phyloP scores from a whole-genome alignment of 257 asterid species.

The Haberlea rhodopensis region DNA sequence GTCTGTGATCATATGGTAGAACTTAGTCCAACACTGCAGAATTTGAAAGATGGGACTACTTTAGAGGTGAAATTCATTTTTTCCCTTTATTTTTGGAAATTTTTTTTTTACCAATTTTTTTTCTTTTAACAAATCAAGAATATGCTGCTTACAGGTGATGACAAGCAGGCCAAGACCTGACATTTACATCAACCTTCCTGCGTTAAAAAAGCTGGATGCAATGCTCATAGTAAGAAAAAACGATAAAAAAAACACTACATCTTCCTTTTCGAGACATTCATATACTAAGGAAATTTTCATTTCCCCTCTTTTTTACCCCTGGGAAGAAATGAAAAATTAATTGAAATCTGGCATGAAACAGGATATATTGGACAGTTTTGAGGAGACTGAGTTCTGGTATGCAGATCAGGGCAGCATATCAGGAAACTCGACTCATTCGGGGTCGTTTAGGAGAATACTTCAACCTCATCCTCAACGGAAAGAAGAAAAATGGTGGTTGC shows the following conservation, averaged over 20 bases:
- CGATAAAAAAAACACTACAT: not conserved
- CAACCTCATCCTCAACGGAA: conserved; percentile 61
- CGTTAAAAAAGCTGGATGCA: conserved; percentile 45
- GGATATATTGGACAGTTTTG: conserved; percentile 78
- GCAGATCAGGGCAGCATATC: conserved; percentile 77
- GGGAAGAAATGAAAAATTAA: not conserved
- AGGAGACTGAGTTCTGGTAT: conserved; percentile 80
- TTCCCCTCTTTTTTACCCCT: not conserved
- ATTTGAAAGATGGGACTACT: conserved; percentile 52
- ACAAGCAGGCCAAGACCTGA: conserved; percentile 50
- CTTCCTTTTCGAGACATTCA: not conserved
- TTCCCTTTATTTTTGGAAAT: not conserved
- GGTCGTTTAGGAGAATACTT: conserved; percentile 62
- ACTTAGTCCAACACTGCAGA: conserved; percentile 55
- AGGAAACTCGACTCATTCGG: conserved; percentile 50
- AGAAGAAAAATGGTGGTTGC: conserved; percentile 94
- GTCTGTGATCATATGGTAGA: conserved; percentile 79
- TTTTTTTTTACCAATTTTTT: no score
- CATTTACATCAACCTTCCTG: conserved; percentile 48
- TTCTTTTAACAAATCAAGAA: not conserved
- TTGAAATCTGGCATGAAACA: conserved; percentile 25
- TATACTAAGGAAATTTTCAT: no score
- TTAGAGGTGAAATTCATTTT: conserved; percentile 49
- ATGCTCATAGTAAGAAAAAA: conserved; percentile 30
- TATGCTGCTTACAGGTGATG: conserved; percentile 22